phyloP scores from a whole-genome alignment of 2,329 filamentous ascomycete genomes.

The Exophiala spinifera region DNA sequence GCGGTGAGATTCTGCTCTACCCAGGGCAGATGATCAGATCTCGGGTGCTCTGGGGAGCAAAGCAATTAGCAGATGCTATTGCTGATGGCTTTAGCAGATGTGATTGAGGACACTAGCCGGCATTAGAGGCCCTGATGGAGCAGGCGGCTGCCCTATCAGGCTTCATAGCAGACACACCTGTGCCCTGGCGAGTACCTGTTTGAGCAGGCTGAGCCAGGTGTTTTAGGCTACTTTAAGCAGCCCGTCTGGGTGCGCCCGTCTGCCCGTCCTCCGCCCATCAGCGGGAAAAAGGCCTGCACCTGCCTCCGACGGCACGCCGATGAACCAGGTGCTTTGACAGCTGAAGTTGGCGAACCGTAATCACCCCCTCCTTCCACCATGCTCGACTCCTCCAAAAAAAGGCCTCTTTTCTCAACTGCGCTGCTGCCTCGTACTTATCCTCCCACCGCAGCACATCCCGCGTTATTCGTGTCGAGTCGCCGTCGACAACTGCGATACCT shows the following conservation, averaged over 20 bases:
- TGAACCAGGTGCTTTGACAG: not conserved
- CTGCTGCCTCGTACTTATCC: not conserved
- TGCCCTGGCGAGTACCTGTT: not conserved
- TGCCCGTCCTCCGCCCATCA: too few relatives aligned
- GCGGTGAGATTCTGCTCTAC: not conserved
- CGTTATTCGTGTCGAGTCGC: constrained; percentile 12
- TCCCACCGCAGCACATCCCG: constrained; percentile 17
- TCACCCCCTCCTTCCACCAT: not conserved
- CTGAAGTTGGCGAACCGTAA: not conserved
- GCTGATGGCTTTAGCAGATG: not conserved
- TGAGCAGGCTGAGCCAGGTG: not conserved
- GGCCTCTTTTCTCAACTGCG: constrained; percentile 1
- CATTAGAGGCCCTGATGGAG: not conserved
- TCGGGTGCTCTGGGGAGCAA: not conserved
- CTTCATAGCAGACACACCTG: not conserved
- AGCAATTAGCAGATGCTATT: not conserved
- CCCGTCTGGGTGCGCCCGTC: not conserved
- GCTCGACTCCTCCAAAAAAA: not conserved
- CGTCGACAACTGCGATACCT: not conserved
- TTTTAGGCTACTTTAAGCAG: not conserved
- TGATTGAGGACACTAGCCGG: not conserved
- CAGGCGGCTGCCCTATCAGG: not conserved
- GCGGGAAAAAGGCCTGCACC: too few relatives aligned
- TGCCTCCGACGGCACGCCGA: not conserved
- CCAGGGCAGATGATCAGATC: not conserved